Conservation (phyloP, 2,329 filamentous ascomycete species). For the Hypocreales sp. region DNA sequence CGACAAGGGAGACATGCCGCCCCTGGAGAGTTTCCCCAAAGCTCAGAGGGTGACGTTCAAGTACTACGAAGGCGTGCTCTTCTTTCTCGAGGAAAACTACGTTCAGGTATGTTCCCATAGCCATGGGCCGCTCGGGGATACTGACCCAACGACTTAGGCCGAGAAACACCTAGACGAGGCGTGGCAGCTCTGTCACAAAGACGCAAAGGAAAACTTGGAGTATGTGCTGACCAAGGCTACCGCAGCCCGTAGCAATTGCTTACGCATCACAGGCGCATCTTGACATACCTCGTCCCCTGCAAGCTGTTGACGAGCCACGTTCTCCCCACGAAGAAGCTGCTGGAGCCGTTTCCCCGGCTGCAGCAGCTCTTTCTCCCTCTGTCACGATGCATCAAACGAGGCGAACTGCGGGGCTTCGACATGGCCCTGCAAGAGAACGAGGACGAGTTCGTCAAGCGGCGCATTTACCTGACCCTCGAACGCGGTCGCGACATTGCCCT, state of each 20-base stretch:
- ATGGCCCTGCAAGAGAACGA: conserved; percentile 65
- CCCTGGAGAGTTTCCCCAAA: conserved; percentile 64
- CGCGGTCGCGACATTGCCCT: conserved; percentile 81
- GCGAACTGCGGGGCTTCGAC: conserved; percentile 75
- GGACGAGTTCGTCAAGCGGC: conserved; percentile 81
- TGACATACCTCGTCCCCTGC: conserved; percentile 90
- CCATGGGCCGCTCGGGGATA: conserved; percentile 1
- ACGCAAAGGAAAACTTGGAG: conserved; percentile 65
- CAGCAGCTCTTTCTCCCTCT: conserved; percentile 68
- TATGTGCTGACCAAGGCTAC: conserved; percentile 23
- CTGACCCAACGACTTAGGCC: conserved; percentile 31
- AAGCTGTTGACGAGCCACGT: conserved; percentile 78
- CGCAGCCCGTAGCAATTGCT: conserved; percentile 3
- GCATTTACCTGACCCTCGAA: conserved; percentile 90
- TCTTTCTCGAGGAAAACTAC: conserved; percentile 91
- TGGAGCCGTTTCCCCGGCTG: conserved; percentile 61
- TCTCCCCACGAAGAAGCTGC: conserved; percentile 56
- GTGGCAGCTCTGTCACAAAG: conserved; percentile 64
- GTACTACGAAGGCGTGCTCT: conserved; percentile 89
- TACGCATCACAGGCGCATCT: conserved; percentile 49
- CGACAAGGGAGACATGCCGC: conserved; percentile 62
- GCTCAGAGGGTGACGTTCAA: conserved; percentile 91
- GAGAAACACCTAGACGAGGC: conserved; percentile 69
- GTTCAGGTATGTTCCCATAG: conserved; percentile 35
- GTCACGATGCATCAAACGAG: conserved; percentile 61